Conservation (phyloP, 2,329 filamentous ascomycete species). For the Nemania abortiva region DNA sequence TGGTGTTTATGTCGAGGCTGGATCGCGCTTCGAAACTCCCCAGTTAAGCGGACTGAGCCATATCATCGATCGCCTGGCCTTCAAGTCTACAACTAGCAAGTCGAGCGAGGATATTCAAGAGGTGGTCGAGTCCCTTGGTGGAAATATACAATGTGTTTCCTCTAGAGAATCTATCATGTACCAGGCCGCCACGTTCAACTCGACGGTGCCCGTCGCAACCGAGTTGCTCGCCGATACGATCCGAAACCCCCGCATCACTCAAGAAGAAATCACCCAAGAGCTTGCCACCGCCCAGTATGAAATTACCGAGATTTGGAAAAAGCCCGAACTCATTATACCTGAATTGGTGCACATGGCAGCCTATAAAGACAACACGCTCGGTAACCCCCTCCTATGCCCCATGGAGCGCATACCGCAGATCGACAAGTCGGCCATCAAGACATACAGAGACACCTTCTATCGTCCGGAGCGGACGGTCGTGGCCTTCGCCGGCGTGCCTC, state of each 20-base stretch:
- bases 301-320: conserved; percentile 97
- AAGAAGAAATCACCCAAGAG: conserved; percentile 88
- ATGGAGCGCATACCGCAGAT: conserved; percentile 83
- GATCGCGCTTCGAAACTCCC: conserved; percentile 91
- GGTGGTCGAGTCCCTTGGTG: conserved; percentile 86
- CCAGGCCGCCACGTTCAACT: conserved; percentile 97
- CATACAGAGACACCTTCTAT: conserved; percentile 87
- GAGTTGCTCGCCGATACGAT: conserved; percentile 94
- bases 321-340: conserved; percentile 94
- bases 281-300: conserved; percentile 94
- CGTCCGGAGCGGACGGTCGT: conserved; percentile 91
- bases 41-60: conserved; percentile 91
- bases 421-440: conserved; percentile 76
- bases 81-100: conserved; percentile 83
- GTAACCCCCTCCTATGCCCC: conserved; percentile 92
- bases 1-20: conserved; percentile 94
- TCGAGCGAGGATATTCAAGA: conserved; percentile 88
- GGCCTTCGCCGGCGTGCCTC: conserved; percentile 92
- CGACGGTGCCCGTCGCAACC: conserved; percentile 84
- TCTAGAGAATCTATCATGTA: conserved; percentile 98
- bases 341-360: conserved; percentile 96
- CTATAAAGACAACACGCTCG: conserved; percentile 95
- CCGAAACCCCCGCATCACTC: conserved; percentile 83
- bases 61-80: conserved; percentile 94
- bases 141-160: conserved; percentile 96